Conservation (phyloP, 306 rosid genomes). For the Quercus mongolica region DNA sequence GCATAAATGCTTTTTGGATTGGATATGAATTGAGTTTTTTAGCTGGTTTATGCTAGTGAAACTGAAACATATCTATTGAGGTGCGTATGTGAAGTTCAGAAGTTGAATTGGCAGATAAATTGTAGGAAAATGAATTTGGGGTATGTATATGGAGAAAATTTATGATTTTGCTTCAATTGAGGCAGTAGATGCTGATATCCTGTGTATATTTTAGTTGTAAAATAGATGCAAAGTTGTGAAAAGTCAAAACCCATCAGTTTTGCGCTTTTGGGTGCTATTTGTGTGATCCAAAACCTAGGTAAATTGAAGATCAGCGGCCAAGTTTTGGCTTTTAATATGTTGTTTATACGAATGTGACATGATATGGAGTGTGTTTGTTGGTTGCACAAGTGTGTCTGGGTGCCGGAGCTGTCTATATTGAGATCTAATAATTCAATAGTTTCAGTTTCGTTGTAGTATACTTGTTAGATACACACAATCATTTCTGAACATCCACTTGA, state of each 20-base stretch:
- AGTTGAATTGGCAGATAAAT: neutral
- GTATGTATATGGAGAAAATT: neutral
- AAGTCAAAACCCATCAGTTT: neutral
- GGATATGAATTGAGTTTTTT: constrained; percentile 22
- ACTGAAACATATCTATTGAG: constrained; percentile 10
- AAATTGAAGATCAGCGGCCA: neutral
- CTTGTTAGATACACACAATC: neutral
- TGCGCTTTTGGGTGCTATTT: neutral
- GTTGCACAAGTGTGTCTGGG: neutral
- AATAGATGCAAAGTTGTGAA: neutral
- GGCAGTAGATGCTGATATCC: neutral
- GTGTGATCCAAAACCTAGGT: neutral
- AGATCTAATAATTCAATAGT: neutral
- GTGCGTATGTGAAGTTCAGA: constrained; percentile 8
- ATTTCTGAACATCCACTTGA: neutral
- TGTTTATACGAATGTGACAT: neutral
- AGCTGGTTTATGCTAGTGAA: constrained; percentile 20
- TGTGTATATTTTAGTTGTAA: neutral
- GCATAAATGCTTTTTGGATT: constrained; percentile 13
- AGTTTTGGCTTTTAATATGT: neutral
- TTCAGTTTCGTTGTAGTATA: neutral
- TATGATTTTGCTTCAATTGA: neutral
- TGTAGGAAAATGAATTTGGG: neutral
- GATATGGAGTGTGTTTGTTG: neutral
- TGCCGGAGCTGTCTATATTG: neutral